These are phyloP conservation scores for Arctium minus DNA, from an alignment of 129 eudicot species.

Conservation along the genomic window DNA sequence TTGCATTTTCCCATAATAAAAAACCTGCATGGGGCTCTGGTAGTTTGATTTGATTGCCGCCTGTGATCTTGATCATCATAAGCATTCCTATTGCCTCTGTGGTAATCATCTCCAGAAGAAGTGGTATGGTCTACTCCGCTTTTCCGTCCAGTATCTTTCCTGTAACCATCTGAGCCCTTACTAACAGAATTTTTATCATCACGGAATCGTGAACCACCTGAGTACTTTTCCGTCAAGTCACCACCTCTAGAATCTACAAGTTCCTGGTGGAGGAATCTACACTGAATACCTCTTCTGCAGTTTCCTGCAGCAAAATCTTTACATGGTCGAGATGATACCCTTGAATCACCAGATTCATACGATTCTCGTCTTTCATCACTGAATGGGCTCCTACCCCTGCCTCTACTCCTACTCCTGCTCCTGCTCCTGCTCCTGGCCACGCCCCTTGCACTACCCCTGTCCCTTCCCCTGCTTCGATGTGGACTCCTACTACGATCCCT, in stretches of 20 bases:
- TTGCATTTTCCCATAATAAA: constrained; percentile 71
- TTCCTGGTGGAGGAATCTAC: constrained; percentile 51
- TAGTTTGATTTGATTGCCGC: constrained; percentile 34
- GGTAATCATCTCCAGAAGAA: constrained; percentile 31
- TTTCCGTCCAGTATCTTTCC: constrained; percentile 11
- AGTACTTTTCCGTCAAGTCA: constrained; percentile 18
- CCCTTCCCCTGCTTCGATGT: constrained; percentile 34
- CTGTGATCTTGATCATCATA: constrained; percentile 41
- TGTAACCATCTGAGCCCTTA: constrained; percentile 25
- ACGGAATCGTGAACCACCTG: constrained; percentile 22
- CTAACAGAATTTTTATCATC: constrained; percentile 23
- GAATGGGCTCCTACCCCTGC: constrained; percentile 48
- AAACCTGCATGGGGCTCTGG: constrained; percentile 51
- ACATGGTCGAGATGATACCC: constrained; percentile 38
- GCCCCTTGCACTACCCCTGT: constrained; percentile 44
- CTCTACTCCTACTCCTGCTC: constrained; percentile 41
- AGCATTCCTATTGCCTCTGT: constrained; percentile 34
- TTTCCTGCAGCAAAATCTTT: constrained; percentile 53
- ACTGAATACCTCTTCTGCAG: constrained; percentile 55
- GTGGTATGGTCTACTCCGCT: constrained; percentile 33
- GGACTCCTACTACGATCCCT: constrained; percentile 35
- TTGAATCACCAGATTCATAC: constrained; percentile 26
- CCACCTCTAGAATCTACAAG: constrained; percentile 23
- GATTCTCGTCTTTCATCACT: constrained; percentile 35
- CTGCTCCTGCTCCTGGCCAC: constrained; percentile 27